Conservation (phyloP, 805 yeast species). For the Nakazawaea molendinolei region DNA sequence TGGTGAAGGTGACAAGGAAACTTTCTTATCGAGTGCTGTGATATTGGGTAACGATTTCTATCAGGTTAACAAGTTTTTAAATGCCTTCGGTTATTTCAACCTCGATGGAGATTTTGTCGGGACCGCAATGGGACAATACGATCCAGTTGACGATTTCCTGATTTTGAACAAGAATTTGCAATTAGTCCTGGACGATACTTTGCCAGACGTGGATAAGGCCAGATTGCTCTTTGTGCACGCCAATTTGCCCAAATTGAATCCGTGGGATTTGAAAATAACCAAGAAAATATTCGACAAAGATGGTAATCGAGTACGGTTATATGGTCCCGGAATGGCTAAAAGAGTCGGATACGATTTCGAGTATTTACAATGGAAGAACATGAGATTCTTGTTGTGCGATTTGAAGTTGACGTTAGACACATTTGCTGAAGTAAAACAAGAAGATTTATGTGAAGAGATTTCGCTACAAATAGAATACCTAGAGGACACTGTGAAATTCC, state of each 20-base stretch:
- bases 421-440: constrained; percentile 33
- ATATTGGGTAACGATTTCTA: constrained; percentile 54
- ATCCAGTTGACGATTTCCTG: constrained; percentile 56
- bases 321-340: constrained; percentile 48
- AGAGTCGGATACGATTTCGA: constrained; percentile 53
- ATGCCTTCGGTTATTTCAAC: constrained; percentile 47
- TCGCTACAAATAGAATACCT: constrained; percentile 37
- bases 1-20: constrained; percentile 56
- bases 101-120: constrained; percentile 44
- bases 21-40: constrained; percentile 53
- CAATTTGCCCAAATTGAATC: constrained; percentile 62
- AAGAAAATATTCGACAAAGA: constrained; percentile 34
- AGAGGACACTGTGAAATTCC: constrained; percentile 14
- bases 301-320: constrained; percentile 46
- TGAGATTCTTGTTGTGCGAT: constrained; percentile 50
- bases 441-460: constrained; percentile 45
- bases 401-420: constrained; percentile 36
- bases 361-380: constrained; percentile 49
- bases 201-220: constrained; percentile 20
- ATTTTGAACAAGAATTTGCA: constrained; percentile 21
- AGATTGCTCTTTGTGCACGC: constrained; percentile 51
- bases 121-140: constrained; percentile 71
- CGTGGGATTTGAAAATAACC: constrained; percentile 42
- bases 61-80: constrained; percentile 48
- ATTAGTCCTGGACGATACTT: constrained; percentile 4